Conservation (phyloP, 2,329 filamentous ascomycete species). For the Magnaporthales sp. region DNA sequence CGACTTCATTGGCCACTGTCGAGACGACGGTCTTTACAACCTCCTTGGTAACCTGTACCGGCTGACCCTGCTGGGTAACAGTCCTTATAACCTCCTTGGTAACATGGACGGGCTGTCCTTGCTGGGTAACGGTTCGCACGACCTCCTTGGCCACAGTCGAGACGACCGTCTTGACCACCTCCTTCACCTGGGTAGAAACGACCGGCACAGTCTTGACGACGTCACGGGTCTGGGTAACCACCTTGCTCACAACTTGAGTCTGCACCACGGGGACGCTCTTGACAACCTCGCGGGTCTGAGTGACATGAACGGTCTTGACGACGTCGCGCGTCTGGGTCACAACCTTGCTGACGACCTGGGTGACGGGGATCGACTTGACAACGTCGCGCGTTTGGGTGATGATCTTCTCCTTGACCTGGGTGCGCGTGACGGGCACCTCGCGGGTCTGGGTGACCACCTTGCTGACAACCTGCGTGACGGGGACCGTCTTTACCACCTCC, state of each 20-base stretch:
- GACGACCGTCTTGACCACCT: background rate
- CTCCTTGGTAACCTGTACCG: background rate
- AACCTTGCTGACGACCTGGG: background rate
- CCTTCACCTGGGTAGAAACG: background rate
- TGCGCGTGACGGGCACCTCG: background rate
- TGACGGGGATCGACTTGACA: background rate
- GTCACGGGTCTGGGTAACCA: background rate
- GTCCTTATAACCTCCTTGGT: too few relatives aligned
- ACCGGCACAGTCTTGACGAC: background rate
- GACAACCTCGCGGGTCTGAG: background rate
- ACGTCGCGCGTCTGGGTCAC: background rate
- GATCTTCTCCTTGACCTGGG: background rate
- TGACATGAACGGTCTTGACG: background rate
- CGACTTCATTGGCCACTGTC: background rate
- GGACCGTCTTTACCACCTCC: background rate
- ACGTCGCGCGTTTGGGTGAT: background rate
- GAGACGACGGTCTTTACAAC: background rate
- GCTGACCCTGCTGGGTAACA: background rate
- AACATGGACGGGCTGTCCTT: too few relatives aligned
- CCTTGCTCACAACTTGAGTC: background rate
- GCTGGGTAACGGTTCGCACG: background rate
- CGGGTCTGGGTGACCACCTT: background rate
- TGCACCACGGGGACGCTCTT: too few relatives aligned
- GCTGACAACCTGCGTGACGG: background rate
- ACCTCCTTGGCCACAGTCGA: background rate